Evolutionary conservation across 495 filamentous ascomycete genomes (phyloP).

Genomic region (Aspergillus steynii): DNA sequence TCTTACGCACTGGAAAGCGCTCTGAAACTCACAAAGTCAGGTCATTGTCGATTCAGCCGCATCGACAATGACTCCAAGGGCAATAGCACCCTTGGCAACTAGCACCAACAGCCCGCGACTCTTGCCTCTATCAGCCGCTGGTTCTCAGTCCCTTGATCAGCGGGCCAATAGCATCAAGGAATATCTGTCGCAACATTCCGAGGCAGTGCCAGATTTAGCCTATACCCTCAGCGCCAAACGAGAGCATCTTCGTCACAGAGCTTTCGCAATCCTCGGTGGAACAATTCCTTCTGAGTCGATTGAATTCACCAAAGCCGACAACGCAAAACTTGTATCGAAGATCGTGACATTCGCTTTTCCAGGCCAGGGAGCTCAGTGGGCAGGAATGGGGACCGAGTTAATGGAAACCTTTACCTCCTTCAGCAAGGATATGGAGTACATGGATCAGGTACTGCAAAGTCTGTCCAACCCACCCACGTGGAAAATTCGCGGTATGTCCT

Average conservation of each 20-base stretch:
- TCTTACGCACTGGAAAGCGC: neutral
- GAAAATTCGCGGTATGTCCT: constrained; percentile 24
- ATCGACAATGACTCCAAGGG: neutral
- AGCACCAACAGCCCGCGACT: neutral
- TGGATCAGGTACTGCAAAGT: constrained; percentile 23
- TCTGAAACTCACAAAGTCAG: constrained; percentile 6
- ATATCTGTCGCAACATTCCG: constrained; percentile 16
- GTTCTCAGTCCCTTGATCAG: constrained; percentile 13
- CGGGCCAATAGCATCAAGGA: constrained; percentile 8
- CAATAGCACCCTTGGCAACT: neutral
- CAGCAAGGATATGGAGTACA: constrained; percentile 15
- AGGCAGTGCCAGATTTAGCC: constrained; percentile 20
- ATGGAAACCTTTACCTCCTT: constrained; percentile 16
- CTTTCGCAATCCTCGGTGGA: constrained; percentile 2
- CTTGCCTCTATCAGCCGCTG: constrained; percentile 16
- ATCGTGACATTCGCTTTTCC: constrained; percentile 23
- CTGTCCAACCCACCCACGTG: constrained; percentile 21
- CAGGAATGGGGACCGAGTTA: constrained; percentile 17
- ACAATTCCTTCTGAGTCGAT: neutral
- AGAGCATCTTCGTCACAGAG: constrained; percentile 20
- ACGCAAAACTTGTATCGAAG: neutral
- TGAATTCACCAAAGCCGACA: neutral
- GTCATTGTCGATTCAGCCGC: constrained; percentile 9
- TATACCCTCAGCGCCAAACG: constrained; percentile 28
- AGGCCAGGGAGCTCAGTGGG: constrained; percentile 31